These are phyloP conservation scores for Aspergillus kassunensis DNA, from an alignment of 495 filamentous ascomycete genomes.

Conservation along the genomic window DNA sequence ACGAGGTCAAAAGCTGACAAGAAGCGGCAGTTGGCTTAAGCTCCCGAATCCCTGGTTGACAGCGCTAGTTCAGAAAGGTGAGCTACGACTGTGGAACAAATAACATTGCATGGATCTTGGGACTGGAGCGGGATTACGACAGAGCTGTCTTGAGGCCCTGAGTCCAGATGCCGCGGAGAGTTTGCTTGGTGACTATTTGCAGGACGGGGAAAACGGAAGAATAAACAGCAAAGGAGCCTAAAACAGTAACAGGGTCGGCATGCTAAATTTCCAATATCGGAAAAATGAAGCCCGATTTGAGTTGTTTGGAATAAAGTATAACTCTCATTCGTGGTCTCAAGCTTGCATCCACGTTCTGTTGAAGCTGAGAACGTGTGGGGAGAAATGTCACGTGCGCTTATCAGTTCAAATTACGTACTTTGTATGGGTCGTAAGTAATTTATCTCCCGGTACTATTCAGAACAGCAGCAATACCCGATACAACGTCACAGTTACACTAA, in stretches of 20 bases:
- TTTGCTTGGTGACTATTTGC: neutral
- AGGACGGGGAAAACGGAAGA: neutral
- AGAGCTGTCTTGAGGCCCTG: slow-evolving; percentile 3
- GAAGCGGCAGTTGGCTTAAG: slow-evolving; percentile 18
- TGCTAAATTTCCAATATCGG: slow-evolving; percentile 3
- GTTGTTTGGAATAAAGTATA: neutral
- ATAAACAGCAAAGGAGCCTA: slow-evolving; percentile 1
- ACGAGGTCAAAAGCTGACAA: slow-evolving; percentile 17
- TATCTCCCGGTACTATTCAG: slow-evolving; percentile 9
- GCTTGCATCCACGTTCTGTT: slow-evolving; percentile 2
- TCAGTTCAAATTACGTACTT: too few species aligned
- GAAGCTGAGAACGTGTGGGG: slow-evolving; percentile 14
- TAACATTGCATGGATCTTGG: slow-evolving; percentile 12
- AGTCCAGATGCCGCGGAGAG: slow-evolving; percentile 1
- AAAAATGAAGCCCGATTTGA: neutral
- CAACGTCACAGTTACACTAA: too few species aligned
- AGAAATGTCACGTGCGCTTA: slow-evolving; percentile 1
- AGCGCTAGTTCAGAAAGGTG: neutral
- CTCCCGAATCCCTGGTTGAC: slow-evolving; percentile 10
- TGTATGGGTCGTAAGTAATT: neutral
- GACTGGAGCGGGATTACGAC: slow-evolving; percentile 8
- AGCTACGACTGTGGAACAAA: slow-evolving; percentile 12
- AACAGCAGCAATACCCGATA: neutral
- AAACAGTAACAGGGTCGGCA: slow-evolving; percentile 1
- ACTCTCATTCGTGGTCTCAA: neutral